phyloP scores from a whole-genome alignment of 78 protist species.

The Emiliania huxleyi region DNA sequence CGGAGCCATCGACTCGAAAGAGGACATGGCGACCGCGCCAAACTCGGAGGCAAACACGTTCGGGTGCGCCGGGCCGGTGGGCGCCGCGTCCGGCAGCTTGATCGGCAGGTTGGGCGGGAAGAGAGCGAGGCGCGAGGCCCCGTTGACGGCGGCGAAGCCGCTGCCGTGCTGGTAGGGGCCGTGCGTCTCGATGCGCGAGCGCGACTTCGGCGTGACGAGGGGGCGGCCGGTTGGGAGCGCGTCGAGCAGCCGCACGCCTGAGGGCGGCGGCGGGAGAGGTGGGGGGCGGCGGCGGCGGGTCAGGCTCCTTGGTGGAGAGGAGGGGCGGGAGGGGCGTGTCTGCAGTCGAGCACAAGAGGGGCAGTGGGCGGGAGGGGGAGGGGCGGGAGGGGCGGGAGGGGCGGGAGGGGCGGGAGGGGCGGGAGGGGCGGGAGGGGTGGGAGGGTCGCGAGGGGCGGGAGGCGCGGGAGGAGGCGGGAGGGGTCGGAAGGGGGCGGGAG shows the following conservation, averaged over 20 bases:
- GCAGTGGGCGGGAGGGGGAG: too few relatives aligned
- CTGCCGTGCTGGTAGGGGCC: conserved; percentile 52
- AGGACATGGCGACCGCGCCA: conserved; percentile 33
- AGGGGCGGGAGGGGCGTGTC: too few relatives aligned
- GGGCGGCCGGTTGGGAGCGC: conserved; percentile 13
- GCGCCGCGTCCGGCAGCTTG: not conserved
- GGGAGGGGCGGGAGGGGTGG: too few relatives aligned
- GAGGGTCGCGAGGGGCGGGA: too few relatives aligned
- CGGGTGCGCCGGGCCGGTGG: not conserved
- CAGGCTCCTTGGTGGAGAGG: too few relatives aligned
- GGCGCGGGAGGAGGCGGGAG: too few relatives aligned
- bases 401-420: too few relatives aligned
- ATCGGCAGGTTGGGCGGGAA: conserved; percentile 22
- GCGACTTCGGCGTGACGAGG: not conserved
- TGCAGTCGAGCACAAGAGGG: too few relatives aligned
- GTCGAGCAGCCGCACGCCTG: conserved; percentile 53
- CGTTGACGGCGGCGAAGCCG: conserved; percentile 22
- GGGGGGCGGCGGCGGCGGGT: too few relatives aligned
- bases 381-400: too few relatives aligned
- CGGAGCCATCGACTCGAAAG: conserved; percentile 46
- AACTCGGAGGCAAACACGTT: conserved; percentile 51
- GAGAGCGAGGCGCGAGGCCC: not conserved
- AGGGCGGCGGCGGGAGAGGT: too few relatives aligned
- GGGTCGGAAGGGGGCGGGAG: too few relatives aligned
- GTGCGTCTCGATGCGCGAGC: conserved; percentile 38